Percentiles rank a stretch among this genome's conserved stretches.
Evolutionary conservation across 2,329 filamentous ascomycete genomes (phyloP).

Genomic region (Aureobasidium subglaciale): DNA sequence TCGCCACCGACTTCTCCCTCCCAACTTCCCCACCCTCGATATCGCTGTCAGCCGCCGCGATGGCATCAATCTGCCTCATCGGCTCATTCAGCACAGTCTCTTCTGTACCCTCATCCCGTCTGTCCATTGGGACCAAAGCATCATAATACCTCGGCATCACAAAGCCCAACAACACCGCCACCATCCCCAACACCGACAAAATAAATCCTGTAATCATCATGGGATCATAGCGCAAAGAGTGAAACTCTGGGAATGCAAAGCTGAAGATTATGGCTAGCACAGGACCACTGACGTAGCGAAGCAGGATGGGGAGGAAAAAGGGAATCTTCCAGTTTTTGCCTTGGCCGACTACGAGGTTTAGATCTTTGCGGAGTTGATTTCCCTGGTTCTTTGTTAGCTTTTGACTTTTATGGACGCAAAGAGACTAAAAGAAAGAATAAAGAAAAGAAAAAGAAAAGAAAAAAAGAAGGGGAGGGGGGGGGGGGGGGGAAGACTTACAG

Average conservation of each 20-base stretch:
- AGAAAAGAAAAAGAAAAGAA: too few relatives aligned
- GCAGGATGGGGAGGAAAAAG: conserved; percentile 42
- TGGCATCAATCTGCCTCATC: not conserved
- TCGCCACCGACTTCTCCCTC: not conserved
- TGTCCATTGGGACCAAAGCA: conserved; percentile 42
- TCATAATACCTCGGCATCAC: conserved; percentile 50
- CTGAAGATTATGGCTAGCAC: conserved; percentile 46
- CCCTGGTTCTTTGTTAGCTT: conserved; percentile 33
- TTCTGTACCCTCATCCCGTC: conserved; percentile 40
- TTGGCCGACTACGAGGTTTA: conserved; percentile 47
- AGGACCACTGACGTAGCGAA: conserved; percentile 45
- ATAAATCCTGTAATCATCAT: conserved; percentile 41
- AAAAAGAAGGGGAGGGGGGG: too few relatives aligned
- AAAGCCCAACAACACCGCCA: conserved; percentile 43
- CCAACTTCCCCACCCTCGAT: not conserved
- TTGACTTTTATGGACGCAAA: too few relatives aligned
- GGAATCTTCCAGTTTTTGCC: conserved; percentile 53
- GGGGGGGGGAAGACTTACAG: too few relatives aligned
- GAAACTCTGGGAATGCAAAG: conserved; percentile 45
- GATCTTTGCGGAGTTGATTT: conserved; percentile 49
- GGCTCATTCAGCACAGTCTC: not conserved
- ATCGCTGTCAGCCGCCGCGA: not conserved
- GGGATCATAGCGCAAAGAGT: conserved; percentile 34
- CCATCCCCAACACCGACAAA: conserved; percentile 41
- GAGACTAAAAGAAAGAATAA: too few relatives aligned